Evolutionary conservation across 23 red algal species (phyloP).

Genomic region (Gracilariopsis chorda): DNA sequence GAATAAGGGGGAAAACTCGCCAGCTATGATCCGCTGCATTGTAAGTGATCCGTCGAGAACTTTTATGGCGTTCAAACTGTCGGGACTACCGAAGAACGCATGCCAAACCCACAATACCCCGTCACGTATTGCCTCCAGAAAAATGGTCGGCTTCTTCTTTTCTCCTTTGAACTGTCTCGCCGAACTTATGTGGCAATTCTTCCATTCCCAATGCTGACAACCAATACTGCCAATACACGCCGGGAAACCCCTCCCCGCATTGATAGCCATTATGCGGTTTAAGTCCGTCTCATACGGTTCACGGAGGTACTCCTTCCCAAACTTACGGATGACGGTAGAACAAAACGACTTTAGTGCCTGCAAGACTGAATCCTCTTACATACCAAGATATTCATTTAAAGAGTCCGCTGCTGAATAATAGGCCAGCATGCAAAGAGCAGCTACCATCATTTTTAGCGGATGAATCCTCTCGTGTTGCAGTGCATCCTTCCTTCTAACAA

Average conservation of each 20-base stretch:
- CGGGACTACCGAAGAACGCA: constrained; percentile 9
- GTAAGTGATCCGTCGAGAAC: not conserved
- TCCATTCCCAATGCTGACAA: constrained; percentile 38
- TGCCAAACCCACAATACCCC: constrained; percentile 37
- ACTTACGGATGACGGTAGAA: too few relatives aligned
- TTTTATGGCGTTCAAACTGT: not conserved
- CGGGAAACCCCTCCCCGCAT: not conserved
- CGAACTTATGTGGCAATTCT: constrained; percentile 15
- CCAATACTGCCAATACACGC: constrained; percentile 27
- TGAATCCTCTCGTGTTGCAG: not conserved
- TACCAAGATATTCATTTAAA: not conserved
- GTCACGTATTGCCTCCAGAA: constrained; percentile 26
- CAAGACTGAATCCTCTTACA: constrained; percentile 13
- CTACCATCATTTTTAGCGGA: not conserved
- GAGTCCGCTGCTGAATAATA: not conserved
- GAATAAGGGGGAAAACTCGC: constrained; percentile 1
- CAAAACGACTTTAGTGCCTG: not conserved
- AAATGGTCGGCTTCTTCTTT: constrained; percentile 12
- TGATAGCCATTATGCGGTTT: not conserved
- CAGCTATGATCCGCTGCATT: not conserved
- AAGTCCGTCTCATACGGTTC: not conserved
- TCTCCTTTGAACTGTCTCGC: constrained; percentile 24
- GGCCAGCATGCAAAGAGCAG: constrained; percentile 5
- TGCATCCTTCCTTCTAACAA: not conserved
- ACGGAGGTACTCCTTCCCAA: constrained; percentile 24